Evolutionary conservation across 805 yeast genomes (phyloP).

Genomic region (Candida corydali): DNA sequence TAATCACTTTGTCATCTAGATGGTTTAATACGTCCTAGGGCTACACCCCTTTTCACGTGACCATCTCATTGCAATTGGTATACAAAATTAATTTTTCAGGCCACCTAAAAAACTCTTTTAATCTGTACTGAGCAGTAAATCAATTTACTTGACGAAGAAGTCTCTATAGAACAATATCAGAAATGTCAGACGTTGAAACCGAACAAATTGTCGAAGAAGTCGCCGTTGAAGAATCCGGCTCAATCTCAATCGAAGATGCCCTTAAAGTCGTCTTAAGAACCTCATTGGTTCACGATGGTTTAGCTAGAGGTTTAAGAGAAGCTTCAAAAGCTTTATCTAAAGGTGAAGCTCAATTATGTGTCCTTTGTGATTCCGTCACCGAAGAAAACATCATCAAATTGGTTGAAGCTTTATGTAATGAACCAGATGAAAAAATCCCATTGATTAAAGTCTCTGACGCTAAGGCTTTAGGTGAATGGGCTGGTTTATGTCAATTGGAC

Average conservation of each 20-base stretch:
- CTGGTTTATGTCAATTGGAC: constrained; percentile 99
- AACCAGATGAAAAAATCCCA: constrained; percentile 94
- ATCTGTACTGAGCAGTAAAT: constrained; percentile 52
- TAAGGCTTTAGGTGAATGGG: constrained; percentile 99
- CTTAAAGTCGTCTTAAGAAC: constrained; percentile 97
- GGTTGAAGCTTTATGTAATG: constrained; percentile 99
- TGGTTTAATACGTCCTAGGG: too few species aligned
- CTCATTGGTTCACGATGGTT: constrained; percentile 97
- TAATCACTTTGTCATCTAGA: too few species aligned
- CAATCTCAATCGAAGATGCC: constrained; percentile 97
- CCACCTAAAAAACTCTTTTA: constrained; percentile 5
- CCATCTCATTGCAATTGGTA: background rate
- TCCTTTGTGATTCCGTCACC: constrained; percentile 96
- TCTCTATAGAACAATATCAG: constrained; percentile 33
- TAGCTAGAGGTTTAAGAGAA: constrained; percentile 99
- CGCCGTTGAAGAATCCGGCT: constrained; percentile 82
- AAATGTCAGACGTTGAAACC: constrained; percentile 93
- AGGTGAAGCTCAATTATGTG: constrained; percentile 97
- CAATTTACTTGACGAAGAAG: constrained; percentile 64
- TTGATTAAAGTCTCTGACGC: constrained; percentile 99
- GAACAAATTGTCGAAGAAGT: constrained; percentile 77
- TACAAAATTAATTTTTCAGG: background rate
- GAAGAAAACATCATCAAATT: constrained; percentile 95
- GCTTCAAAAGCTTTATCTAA: constrained; percentile 97
- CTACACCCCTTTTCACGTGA: constrained; percentile 1